Evolutionary conservation across 2,329 filamentous ascomycete genomes (phyloP).

Genomic region (Monilinia laxa): DNA sequence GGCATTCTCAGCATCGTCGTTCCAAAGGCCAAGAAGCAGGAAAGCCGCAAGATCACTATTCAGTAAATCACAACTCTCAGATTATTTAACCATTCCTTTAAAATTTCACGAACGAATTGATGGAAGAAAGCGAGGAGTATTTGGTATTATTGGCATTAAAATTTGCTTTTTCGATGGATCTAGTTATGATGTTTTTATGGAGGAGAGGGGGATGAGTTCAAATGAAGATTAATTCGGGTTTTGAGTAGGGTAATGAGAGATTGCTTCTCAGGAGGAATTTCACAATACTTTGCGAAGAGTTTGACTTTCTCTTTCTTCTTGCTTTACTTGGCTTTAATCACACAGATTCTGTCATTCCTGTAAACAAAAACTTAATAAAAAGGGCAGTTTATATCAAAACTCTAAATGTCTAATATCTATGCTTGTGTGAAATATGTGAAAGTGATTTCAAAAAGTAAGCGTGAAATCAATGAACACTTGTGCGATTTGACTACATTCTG

Average conservation of each 20-base stretch:
- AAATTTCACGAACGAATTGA: conserved; percentile 12
- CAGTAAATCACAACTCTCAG: conserved; percentile 23
- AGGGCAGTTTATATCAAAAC: not conserved
- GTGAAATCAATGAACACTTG: not conserved
- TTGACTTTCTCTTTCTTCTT: conserved; percentile 1
- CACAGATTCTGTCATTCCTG: not conserved
- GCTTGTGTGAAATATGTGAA: not conserved
- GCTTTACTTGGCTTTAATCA: not conserved
- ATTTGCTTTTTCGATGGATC: conserved; percentile 5
- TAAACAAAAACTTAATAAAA: not conserved
- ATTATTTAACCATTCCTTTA: not conserved
- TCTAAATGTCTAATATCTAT: not conserved
- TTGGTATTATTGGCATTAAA: not conserved
- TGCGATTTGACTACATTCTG: no score
- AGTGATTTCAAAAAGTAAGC: not conserved
- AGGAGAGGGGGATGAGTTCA: not conserved
- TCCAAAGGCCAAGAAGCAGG: conserved; percentile 64
- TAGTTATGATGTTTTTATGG: not conserved
- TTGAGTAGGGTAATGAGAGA: not conserved
- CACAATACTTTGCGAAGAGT: not conserved
- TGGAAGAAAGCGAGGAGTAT: conserved; percentile 13
- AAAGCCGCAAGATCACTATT: conserved; percentile 55
- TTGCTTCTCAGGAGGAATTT: not conserved
- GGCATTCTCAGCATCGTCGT: conserved; percentile 64
- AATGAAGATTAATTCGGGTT: not conserved